Evolutionary conservation across 345 rosid genomes (phyloP), one percentile per base, ranked within the genome.

Genomic region (Brassica carinata): DNA sequence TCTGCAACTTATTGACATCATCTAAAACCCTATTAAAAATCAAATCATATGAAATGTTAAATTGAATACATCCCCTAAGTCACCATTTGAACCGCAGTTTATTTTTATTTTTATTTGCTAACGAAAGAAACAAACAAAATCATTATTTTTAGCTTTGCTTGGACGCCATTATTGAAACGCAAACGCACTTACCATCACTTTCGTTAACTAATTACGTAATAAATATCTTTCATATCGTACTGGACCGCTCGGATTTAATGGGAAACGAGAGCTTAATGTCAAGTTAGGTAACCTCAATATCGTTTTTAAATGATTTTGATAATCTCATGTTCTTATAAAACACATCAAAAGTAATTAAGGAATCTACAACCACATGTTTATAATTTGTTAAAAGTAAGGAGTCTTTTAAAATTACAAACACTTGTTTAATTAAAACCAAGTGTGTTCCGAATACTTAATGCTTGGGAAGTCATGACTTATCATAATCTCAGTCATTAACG

Each of bases 141-240:
- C 69, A 80, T 74, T 45, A 67, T 73, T 57, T 61, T 2, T 55
- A 67, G 80, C 80, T 81, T 71, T 75, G 83, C 53, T 75, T 75
- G 64, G 80, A 81, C 83, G 83, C 83, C 80, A 75, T 3, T 5
- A 64, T 31, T 64, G 7, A 64, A 75, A 80, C 79, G 71, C 79
- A 74, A 74, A 80, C 79, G 83, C 83, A 79, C 40, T 74, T 17
- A 1, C 17, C 18, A 63, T 74, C 79, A 11, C 33, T 69, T 74
- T 75, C 75, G 5, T 31, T 74, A 79, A 61, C 65, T 67, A 73
- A 29, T 29, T 29, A 29, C 31, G 31, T 29, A 29, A 29, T 29
- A 29, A 29, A 29, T 79, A 23, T 8, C 23, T 53, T 64, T 64
- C 8, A 70, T 3, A 30, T 63, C 38, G 3, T 45, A 34, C 55